Base-by-base conservation (phyloP, 495 filamentous ascomycete genomes). In the Penicillium coffeae region DNA sequence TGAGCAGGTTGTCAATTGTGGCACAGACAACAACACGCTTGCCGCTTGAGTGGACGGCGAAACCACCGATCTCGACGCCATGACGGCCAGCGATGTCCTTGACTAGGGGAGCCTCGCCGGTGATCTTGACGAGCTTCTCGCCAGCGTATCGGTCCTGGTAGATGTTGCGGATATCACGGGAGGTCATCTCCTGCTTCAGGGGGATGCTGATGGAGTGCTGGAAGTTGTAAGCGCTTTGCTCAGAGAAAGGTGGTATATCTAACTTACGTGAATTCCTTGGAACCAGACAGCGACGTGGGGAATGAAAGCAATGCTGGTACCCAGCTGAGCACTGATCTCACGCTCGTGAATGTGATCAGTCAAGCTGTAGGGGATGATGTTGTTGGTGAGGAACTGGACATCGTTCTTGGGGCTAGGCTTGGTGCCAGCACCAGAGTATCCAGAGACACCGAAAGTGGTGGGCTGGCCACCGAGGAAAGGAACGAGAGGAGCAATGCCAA, bases 231-330 rank as follows among this genome's bases (percentile, higher is more conserved):
- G 14, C 14, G 19, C 3, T 19, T 6, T 16, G 13, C n/a, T 19
- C n/a, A 6, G 18, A 13, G 38, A 7, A 40, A 40, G n/a, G 38
- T 18, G 7, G 14, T 34, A 54, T 22, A 66, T n/a, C n/a, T n/a
- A n/a, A n/a, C 71, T 53, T 70, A 75, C 71, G 52, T 83, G 86
- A 58, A 98, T 98, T 43, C 93, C 93, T 67, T 94, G 89, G 81
- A 98, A 98, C 93, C 93, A 97, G 19, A 87, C 81, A 14, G 91
- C 91, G 15, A 98, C 93, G 65, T 98, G 93, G 27, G 93, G 93
- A 47, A 94, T 84, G 63, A 98, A 98, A 6, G 88, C 88, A 19
- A 96, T 81, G 36, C 82, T 74, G 15, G 74, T 76, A 37, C 88
- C 88, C 8, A 97, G 79, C 65, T 92, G 91, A 38, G 66, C 56